Evolutionary conservation across 2,329 filamentous ascomycete species (phyloP), one percentile per base, ranked within the genome.

Genomic region (Paecilomyces formosus): DNA sequence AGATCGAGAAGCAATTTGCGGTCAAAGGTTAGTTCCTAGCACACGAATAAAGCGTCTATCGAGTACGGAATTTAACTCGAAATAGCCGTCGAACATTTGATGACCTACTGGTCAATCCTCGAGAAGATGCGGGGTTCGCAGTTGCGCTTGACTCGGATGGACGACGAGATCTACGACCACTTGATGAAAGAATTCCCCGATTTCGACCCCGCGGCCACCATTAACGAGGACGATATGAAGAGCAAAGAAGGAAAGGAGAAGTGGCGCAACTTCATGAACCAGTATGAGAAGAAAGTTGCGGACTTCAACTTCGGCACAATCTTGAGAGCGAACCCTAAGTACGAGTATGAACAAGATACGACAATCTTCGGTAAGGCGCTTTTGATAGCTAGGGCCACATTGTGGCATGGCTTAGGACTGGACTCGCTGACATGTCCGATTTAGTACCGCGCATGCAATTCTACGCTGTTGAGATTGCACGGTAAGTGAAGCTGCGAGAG

Each of bases 1-100:
- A 96, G 90, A 97, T 99, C 74, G 94, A 99, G 84, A 96, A 97
- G 83, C 94, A 97, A 76, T 99, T 99, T 70, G 94, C 94, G 30
- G 94, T 99, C 68, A 97, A 97, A 82, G 89, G 89, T 91, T 69
- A 53, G 66, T 22, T 60, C 54, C 54, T 21, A 26, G 31, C 57
- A 33, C 49, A n/a, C 21, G 60, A 67, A 55, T 24, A 24, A 31
- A 21, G 26, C 15, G 33, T 8, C 12, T 55, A 13, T 15, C 2
- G 26, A 24, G 50, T 28, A 11, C 51, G 18, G 54, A 53, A 52
- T 61, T 62, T 45, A 69, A 59, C n/a, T 55, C 13, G 13, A 9
- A 50, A 56, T 59, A 70, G 92, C 88, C 55, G 94, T 97, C 39
- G 90, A 96, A 76, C 94, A 99, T 76, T 90, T 99, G 83, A 85